Evolutionary conservation across 2,329 filamentous ascomycete genomes (phyloP), one percentile per base, ranked within the genome.

Genomic region (Penicillium sp.): DNA sequence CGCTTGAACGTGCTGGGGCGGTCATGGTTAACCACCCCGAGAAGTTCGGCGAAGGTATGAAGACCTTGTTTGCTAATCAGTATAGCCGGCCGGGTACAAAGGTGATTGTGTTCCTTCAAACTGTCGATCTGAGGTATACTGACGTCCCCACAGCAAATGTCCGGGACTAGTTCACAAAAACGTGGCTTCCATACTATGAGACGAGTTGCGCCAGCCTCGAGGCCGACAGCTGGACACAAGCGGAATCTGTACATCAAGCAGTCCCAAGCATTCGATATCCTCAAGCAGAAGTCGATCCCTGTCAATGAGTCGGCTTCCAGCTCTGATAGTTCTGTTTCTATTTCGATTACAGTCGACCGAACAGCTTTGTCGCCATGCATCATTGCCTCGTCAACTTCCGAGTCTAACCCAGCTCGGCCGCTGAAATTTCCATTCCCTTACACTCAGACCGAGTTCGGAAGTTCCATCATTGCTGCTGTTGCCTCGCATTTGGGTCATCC

Each of bases 1-100:
- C 80, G 2, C 73, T 91, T n/a, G 71, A 82, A 62, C 72, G 76
- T 48, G 85, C 78, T 12, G 85, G 85, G 2, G 84, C 79, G 0
- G 79, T 77, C 0, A 81, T 90, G 67, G 82, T 89, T 3, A 80
- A 86, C 52, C 86, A 90, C 61, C 87, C 87, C 0, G 83, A 85
- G 43, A 82, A 85, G 54, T 85, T 91, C 53, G 87, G 87, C 0
- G 71, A 76, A 19, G 79, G 80, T 0, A 80, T 90, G 75, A 85
- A 82, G 64, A 69, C 71, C 3, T 70, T 86, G 13, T 69, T 89
- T 4, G 68, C 65, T 15, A 68, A 57, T 13, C 62, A 61, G n/a
- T 69, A 55, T 57, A 70, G 50, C 63, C 52, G 52, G 12, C 52
- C 55, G 10, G 50, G 49, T 6, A 34, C 53, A 49, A 51, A 33